Evolutionary conservation across 129 eudicot genomes (phyloP).

Genomic region (Calendula officinalis): DNA sequence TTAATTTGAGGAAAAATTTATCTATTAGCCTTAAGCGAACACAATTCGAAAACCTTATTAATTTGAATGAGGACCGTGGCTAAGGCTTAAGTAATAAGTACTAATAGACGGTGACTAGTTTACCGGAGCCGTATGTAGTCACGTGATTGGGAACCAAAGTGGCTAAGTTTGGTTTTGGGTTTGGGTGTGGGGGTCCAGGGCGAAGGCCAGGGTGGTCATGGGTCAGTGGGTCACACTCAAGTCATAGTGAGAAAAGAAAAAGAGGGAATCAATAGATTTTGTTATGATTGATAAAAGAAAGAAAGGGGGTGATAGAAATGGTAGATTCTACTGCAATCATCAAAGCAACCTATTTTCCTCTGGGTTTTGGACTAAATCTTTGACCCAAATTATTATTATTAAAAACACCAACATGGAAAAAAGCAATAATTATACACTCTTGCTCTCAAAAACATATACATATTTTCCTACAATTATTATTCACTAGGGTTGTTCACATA

Average conservation of each 20-base stretch:
- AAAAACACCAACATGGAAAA: constrained; percentile 11
- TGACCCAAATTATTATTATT: constrained; percentile 28
- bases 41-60: no score
- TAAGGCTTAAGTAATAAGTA: not conserved
- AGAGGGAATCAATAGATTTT: constrained; percentile 35
- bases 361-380: constrained; percentile 38
- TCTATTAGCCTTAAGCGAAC: no score
- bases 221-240: no score
- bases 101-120: not conserved
- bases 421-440: constrained; percentile 14
- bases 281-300: constrained; percentile 31
- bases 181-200: constrained; percentile 18
- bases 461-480: constrained; percentile 8
- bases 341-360: constrained; percentile 60
- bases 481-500: not conserved
- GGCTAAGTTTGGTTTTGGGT: constrained; percentile 16
- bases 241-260: constrained; percentile 24
- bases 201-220: no score
- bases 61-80: no score
- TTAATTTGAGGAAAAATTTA: no score
- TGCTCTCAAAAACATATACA: constrained; percentile 22
- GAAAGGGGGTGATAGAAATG: constrained; percentile 35
- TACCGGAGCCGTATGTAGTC: not conserved
- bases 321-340: constrained; percentile 60
- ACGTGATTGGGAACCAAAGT: constrained; percentile 16